Evolutionary conservation across 2,329 filamentous ascomycete genomes (phyloP), one percentile per base, ranked within the genome.

Genomic region (Zymoseptoria pseudotritici): DNA sequence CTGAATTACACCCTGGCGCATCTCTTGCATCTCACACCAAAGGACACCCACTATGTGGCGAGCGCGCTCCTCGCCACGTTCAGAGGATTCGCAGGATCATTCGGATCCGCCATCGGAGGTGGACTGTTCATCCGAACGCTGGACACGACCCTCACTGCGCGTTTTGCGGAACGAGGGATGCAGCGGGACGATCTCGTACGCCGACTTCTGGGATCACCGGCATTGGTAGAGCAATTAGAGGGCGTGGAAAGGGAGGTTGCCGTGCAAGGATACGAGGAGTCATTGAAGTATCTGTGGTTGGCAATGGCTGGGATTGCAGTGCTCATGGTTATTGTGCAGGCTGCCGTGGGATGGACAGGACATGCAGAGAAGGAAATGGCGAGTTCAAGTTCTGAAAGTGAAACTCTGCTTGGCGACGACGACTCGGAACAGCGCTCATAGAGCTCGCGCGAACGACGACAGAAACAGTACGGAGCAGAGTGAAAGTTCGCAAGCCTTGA

Each of bases 1-100:
- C 76, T 93, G 59, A 94, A 93, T 73, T 95, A 95, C 74, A 89
- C 87, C 0, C 81, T 95, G 2, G 89, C 90, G 0, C 91, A 95
- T 68, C 73, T 92, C 4, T 79, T 95, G 4, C 88, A 94, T 71
- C 78, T 93, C 4, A 88, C 87, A 0, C 77, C 78, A 0, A 79
- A 83, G 0, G 79, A 83, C 6, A 84, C 85, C 0, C 88, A 92
- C 67, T 91, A 89, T 68, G 84, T 94, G 55, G 84, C 88, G 2
- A 90, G 87, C 0, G 88, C 89, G 11, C 78, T 96, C 50, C 75
- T 93, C 3, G 84, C 87, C 26, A 95, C 90, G 0, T 93, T 93
- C 74, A 82, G 91, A 3, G 89, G 89, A 4, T 92, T 94, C 64
- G 88, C 89, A 0, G 89, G 89, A 13, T 88, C 85, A 56, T 94